Evolutionary conservation across 2,329 filamentous ascomycete species (phyloP).

Genomic region (Diaporthe batatas): DNA sequence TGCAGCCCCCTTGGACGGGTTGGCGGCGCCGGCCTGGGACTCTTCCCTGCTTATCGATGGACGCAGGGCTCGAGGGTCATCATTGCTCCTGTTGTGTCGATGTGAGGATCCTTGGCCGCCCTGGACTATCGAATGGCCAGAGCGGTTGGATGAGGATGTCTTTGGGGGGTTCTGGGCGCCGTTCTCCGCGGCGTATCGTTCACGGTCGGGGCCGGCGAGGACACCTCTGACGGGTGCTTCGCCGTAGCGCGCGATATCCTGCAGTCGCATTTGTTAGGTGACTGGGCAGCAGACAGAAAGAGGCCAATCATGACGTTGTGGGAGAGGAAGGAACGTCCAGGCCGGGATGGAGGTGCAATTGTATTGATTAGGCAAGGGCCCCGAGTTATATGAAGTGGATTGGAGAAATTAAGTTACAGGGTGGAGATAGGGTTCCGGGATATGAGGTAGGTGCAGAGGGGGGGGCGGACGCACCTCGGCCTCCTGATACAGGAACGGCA

Average conservation of each 20-base stretch:
- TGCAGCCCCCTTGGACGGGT: slow-evolving; percentile 61
- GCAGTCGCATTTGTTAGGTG: slow-evolving; percentile 40
- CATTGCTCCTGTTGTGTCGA: slow-evolving; percentile 78
- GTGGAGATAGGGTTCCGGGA: slow-evolving; percentile 43
- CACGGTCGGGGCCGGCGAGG: slow-evolving; percentile 76
- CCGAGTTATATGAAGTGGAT: slow-evolving; percentile 41
- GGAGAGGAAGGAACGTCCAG: slow-evolving; percentile 14
- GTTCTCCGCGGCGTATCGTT: slow-evolving; percentile 71
- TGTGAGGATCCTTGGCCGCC: slow-evolving; percentile 74
- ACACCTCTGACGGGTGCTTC: slow-evolving; percentile 81
- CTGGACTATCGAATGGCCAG: slow-evolving; percentile 72
- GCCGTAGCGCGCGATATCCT: slow-evolving; percentile 83
- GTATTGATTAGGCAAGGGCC: slow-evolving; percentile 31
- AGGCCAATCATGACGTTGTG: slow-evolving; percentile 25
- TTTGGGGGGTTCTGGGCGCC: slow-evolving; percentile 64
- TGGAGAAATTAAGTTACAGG: slow-evolving; percentile 43
- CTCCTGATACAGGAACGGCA: slow-evolving; percentile 97
- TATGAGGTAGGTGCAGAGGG: slow-evolving; percentile 45
- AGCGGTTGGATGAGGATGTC: slow-evolving; percentile 73
- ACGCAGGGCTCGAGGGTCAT: slow-evolving; percentile 74
- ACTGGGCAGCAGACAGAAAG: slow-evolving; percentile 4
- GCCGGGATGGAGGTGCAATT: slow-evolving; percentile 45
- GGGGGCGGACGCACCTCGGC: slow-evolving; percentile 71
- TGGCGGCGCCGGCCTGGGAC: slow-evolving; percentile 64
- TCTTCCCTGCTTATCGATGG: slow-evolving; percentile 85